phyloP scores from a whole-genome alignment of 2,329 filamentous ascomycete genomes.

The Cyphellophora europaea region DNA sequence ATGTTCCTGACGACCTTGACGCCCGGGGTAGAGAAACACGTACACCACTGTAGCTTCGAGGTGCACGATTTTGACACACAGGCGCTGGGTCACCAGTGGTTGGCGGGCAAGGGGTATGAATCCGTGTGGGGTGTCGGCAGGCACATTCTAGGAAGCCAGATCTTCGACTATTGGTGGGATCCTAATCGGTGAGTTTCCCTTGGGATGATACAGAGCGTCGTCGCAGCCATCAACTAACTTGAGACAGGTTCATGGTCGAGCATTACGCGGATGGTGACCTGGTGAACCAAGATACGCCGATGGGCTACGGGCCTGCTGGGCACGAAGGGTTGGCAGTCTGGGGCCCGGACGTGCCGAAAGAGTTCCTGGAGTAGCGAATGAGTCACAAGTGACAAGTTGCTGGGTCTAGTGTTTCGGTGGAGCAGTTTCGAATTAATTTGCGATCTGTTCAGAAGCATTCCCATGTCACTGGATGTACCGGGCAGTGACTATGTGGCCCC shows the following conservation, averaged over 20 bases:
- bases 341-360: slow-evolving; percentile 26
- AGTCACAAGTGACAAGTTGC: neutral
- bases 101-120: slow-evolving; percentile 52
- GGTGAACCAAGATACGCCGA: slow-evolving; percentile 22
- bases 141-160: slow-evolving; percentile 60
- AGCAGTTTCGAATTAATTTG: too few relatives aligned
- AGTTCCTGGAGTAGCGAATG: slow-evolving; percentile 23
- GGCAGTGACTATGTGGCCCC: too few relatives aligned
- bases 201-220: slow-evolving; percentile 47
- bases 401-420: too few relatives aligned
- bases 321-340: slow-evolving; percentile 26
- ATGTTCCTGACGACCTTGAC: slow-evolving; percentile 36
- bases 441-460: too few relatives aligned
- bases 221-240: too few relatives aligned
- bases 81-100: slow-evolving; percentile 60
- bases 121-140: slow-evolving; percentile 63
- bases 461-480: too few relatives aligned
- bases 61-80: slow-evolving; percentile 66
- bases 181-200: slow-evolving; percentile 3
- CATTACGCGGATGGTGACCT: slow-evolving; percentile 63
- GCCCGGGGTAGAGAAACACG: slow-evolving; percentile 31
- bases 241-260: slow-evolving; percentile 54
- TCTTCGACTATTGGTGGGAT: slow-evolving; percentile 53
- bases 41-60: slow-evolving; percentile 63
- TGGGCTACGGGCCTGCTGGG: slow-evolving; percentile 24